These are phyloP conservation scores for Ustilago curta DNA, from an alignment of 1,284 basidiomycete species.

Conservation along the genomic window DNA sequence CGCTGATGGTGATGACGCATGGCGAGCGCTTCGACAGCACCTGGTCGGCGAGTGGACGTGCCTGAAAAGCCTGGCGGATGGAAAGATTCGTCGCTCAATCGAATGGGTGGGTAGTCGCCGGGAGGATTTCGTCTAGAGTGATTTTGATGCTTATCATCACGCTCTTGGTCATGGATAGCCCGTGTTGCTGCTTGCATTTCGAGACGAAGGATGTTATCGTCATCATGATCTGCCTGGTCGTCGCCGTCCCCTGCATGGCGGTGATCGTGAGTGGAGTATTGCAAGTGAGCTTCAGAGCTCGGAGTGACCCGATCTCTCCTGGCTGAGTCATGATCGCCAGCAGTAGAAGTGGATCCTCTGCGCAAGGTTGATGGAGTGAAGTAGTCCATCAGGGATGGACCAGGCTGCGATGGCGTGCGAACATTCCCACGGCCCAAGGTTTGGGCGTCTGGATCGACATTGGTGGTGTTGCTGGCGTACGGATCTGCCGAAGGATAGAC, in stretches of 20 bases:
- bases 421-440: background rate
- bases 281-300: background rate
- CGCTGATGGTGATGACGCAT: conserved; percentile 41
- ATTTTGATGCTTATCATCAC: conserved; percentile 2
- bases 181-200: conserved; percentile 34
- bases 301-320: conserved; percentile 11
- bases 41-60: conserved; percentile 30
- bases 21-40: conserved; percentile 46
- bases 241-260: background rate
- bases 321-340: background rate
- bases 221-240: conserved; percentile 12
- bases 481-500: conserved; percentile 26
- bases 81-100: conserved; percentile 31
- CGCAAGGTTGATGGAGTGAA: conserved; percentile 8
- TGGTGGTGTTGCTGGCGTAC: conserved; percentile 1
- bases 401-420: conserved; percentile 3
- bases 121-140: conserved; percentile 6
- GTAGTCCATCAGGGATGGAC: conserved; percentile 12
- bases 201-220: conserved; percentile 24
- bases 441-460: background rate
- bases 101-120: conserved; percentile 35
- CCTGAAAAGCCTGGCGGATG: conserved; percentile 9
- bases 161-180: conserved; percentile 35
- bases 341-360: conserved; percentile 14
- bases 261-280: background rate